phyloP scores from a whole-genome alignment of 345 rosid species.

The Rubroshorea leprosula region DNA sequence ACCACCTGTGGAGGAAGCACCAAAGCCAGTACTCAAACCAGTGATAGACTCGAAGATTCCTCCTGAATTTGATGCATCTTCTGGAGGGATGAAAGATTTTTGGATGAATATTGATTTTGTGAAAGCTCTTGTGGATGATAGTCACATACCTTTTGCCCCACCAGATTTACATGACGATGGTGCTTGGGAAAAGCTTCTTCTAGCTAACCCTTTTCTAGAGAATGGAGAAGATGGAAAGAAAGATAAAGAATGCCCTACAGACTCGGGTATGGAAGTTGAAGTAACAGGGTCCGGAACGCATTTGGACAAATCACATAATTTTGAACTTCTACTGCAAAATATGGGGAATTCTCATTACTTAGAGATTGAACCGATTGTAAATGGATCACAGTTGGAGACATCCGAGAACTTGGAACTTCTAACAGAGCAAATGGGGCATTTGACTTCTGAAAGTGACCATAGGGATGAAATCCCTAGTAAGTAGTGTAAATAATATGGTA shows the following conservation, averaged over 20 bases:
- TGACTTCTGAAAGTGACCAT: conserved; percentile 34
- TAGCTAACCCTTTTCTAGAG: conserved; percentile 35
- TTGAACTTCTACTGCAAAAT: conserved; percentile 39
- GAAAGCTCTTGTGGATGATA: conserved; percentile 67
- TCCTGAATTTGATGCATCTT: conserved; percentile 23
- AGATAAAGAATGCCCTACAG: conserved; percentile 28
- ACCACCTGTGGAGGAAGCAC: conserved; percentile 40
- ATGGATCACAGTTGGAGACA: conserved; percentile 31
- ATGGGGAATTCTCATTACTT: conserved; percentile 39
- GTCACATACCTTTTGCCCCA: conserved; percentile 46
- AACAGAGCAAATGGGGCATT: conserved; percentile 47
- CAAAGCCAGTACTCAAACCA: conserved; percentile 26
- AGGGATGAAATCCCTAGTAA: neutral
- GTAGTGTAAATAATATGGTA: neutral
- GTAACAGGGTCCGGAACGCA: conserved; percentile 25
- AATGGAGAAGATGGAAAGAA: conserved; percentile 28
- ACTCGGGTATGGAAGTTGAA: conserved; percentile 28
- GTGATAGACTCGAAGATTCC: conserved; percentile 18
- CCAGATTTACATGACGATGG: conserved; percentile 68
- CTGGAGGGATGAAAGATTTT: conserved; percentile 49
- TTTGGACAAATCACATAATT: conserved; percentile 26
- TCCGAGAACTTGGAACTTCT: conserved; percentile 42
- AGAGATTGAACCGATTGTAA: conserved; percentile 27
- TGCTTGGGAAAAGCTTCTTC: conserved; percentile 73
- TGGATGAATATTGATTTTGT: conserved; percentile 54